A percentile compares a stretch with the other conserved stretches of the same genome.
phyloP scores from a whole-genome alignment of 208 protist species.

The Angomonas ambiguus region DNA sequence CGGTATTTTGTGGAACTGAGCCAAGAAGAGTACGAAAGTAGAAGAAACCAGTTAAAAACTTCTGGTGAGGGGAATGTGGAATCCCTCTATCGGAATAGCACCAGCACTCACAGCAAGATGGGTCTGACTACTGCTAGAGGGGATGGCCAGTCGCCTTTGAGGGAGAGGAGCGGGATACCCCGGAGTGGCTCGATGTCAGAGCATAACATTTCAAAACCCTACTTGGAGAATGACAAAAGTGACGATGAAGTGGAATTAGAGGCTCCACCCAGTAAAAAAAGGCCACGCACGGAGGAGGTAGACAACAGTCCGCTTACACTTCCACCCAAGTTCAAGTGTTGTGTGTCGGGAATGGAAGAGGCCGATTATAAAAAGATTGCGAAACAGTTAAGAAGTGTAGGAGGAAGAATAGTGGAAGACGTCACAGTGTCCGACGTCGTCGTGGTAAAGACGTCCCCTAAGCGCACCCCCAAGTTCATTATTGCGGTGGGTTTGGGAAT shows the following conservation, averaged over 20 bases:
- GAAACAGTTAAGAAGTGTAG: constrained; percentile 34
- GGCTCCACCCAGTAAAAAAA: background rate
- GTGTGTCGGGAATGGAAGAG: constrained; percentile 67
- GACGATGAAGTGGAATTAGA: background rate
- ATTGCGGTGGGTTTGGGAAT: constrained; percentile 73
- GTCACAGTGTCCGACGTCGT: constrained; percentile 53
- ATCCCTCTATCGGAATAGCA: background rate
- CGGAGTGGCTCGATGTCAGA: background rate
- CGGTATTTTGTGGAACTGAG: constrained; percentile 22
- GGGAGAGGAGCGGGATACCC: background rate
- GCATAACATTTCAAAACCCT: background rate
- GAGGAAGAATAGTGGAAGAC: constrained; percentile 46
- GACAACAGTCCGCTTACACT: background rate
- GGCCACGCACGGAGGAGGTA: background rate
- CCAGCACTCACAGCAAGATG: background rate
- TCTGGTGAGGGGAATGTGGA: background rate
- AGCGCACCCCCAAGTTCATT: constrained; percentile 84
- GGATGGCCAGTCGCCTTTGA: no score
- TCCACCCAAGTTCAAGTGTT: constrained; percentile 24
- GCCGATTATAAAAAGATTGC: constrained; percentile 24
- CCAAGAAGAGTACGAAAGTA: background rate
- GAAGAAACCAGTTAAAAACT: background rate
- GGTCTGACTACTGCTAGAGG: no score
- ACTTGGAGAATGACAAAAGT: background rate
- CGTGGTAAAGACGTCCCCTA: constrained; percentile 47